phyloP scores from a whole-genome alignment of 371 early-diverging fungal species.

The Mortierella polycephala region DNA sequence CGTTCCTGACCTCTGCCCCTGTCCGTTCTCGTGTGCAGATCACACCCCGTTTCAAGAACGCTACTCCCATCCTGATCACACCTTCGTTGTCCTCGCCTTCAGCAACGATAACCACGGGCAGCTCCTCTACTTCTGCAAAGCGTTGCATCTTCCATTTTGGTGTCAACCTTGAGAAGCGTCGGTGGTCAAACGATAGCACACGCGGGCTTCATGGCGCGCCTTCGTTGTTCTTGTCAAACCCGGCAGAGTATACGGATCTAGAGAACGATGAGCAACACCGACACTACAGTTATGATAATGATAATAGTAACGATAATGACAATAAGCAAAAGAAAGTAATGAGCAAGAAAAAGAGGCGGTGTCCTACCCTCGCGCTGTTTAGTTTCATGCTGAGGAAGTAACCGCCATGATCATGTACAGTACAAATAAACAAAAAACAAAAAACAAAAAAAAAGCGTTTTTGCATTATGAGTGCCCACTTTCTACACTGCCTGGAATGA shows the following conservation, averaged over 20 bases:
- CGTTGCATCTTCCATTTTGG: neutral
- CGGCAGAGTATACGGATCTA: neutral
- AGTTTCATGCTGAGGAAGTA: conserved; percentile 18
- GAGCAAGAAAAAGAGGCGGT: conserved; percentile 17
- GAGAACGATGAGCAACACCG: conserved; percentile 9
- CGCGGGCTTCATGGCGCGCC: conserved; percentile 9
- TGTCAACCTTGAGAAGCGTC: conserved; percentile 13
- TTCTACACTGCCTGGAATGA: neutral
- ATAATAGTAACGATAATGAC: neutral
- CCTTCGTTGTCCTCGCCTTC: conserved; percentile 1
- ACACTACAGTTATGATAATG: neutral
- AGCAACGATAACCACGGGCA: neutral
- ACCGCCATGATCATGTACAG: neutral
- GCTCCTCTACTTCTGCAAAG: neutral
- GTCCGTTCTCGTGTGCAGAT: conserved; percentile 15
- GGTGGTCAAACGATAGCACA: conserved; percentile 37
- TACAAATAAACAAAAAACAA: neutral
- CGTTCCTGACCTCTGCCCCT: conserved; percentile 35
- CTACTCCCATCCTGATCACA: conserved; percentile 2
- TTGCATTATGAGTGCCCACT: too few relatives aligned
- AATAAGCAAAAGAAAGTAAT: neutral
- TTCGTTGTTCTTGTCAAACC: neutral
- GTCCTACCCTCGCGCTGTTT: conserved; percentile 18
- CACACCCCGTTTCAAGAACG: conserved; percentile 9
- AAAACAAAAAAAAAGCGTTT: neutral